Percentiles rank a stretch among this genome's conserved stretches.
Evolutionary conservation across 2,329 filamentous ascomycete species (phyloP).

Genomic region (Lizonia empirigonia): DNA sequence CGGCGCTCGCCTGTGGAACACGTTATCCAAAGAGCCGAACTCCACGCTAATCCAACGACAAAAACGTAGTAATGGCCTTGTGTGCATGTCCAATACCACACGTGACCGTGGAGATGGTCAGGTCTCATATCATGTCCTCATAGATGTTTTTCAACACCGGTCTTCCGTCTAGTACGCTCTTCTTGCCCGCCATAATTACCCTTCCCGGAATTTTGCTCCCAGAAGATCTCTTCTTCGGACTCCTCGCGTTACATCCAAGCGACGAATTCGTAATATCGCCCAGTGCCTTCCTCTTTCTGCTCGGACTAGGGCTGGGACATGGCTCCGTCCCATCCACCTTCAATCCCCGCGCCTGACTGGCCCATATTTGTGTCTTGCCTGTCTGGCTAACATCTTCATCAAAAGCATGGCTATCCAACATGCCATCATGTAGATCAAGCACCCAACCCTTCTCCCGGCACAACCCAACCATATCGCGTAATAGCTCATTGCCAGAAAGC

Average conservation of each 20-base stretch:
- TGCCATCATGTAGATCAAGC: constrained; percentile 70
- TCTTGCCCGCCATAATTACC: constrained; percentile 61
- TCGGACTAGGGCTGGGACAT: constrained; percentile 34
- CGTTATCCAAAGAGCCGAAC: neutral
- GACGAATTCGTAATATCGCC: constrained; percentile 29
- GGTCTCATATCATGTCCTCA: constrained; percentile 57
- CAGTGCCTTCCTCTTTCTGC: constrained; percentile 40
- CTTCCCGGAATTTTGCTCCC: constrained; percentile 61
- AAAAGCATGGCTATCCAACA: constrained; percentile 71
- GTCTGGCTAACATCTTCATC: constrained; percentile 59
- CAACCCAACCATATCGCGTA: constrained; percentile 74
- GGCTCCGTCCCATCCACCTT: neutral
- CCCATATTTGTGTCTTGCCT: constrained; percentile 16
- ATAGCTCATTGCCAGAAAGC: constrained; percentile 71
- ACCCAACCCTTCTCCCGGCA: constrained; percentile 83
- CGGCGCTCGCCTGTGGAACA: too few relatives aligned
- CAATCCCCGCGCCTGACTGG: neutral
- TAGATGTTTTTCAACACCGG: constrained; percentile 77
- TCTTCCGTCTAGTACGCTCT: constrained; percentile 66
- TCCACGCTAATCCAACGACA: constrained; percentile 3
- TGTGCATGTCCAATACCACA: neutral
- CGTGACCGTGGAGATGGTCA: neutral
- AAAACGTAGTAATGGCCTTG: neutral
- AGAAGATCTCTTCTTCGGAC: constrained; percentile 25
- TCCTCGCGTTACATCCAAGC: constrained; percentile 17